Evolutionary conservation across 2,329 filamentous ascomycete genomes (phyloP), one percentile per base, ranked within the genome.

Genomic region (Apiospora aurea): DNA sequence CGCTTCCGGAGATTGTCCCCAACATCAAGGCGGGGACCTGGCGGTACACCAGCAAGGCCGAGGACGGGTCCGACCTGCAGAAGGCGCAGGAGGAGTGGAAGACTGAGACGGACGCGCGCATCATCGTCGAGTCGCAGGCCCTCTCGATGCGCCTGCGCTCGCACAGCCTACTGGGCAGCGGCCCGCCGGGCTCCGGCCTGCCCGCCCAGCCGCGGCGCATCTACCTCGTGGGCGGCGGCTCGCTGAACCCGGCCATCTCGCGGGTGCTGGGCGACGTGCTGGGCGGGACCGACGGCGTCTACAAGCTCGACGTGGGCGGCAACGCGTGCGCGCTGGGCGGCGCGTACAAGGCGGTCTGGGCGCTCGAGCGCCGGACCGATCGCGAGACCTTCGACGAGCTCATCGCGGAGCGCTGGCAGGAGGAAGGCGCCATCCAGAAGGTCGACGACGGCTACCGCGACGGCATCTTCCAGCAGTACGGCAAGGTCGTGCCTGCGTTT

Each of bases 311-410:
- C 79, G 94, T 98, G 6, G 96, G 96, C 38, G 95, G 95, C 38
- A 98, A 97, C 83, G 96, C 96, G 2, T 99, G 96, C 83, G 96
- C 96, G 14, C 84, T 98, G 18, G 96, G 96, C 18, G 94, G 94
- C 8, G 96, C 96, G 38, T 98, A 98, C 84, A 98, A 98, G 84
- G 96, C 96, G 18, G 91, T 97, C 0, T 99, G 96, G 96, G 95
- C 93, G 0, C 86, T 94, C 71, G 94, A 96, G 85, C 85, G 93
- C 67, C 81, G 82, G 34, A 81, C 77, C 0, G 78, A 84, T 1
- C 87, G 85, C 24, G 91, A 97, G 87, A 94, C 88, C 4, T 98
- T 98, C 83, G 96, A 98, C 80, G 92, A 96, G 73, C 86, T 97
- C 75, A 92, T 99, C 74, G 94, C 93, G 10, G 85, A 86, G 79